Conservation (phyloP, 2,329 filamentous ascomycete species). For the Microcyclospora pomicola region DNA sequence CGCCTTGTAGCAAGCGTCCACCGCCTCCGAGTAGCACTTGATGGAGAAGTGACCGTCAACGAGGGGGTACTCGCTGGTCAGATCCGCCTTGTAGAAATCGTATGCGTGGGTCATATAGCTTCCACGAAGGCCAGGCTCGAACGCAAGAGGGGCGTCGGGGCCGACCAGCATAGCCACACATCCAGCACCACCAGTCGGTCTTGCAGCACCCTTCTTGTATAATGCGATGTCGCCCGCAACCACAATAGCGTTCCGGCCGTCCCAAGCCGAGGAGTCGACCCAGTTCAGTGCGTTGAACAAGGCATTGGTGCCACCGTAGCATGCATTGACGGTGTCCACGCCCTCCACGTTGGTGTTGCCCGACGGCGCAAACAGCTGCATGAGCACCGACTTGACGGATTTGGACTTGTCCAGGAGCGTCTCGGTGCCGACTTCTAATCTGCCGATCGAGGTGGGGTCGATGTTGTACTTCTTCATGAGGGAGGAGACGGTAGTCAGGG, state of each 20-base stretch:
- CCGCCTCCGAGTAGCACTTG: conserved; percentile 39
- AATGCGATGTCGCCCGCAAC: conserved; percentile 41
- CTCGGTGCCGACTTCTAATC: conserved; percentile 41
- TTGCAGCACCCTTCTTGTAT: conserved; percentile 41
- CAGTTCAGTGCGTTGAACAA: conserved; percentile 42
- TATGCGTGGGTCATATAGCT: conserved; percentile 39
- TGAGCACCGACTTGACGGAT: conserved; percentile 40
- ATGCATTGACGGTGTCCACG: conserved; percentile 40
- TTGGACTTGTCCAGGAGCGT: conserved; percentile 43
- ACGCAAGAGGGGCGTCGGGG: conserved; percentile 36
- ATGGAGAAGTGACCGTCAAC: conserved; percentile 41
- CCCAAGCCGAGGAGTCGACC: conserved; percentile 41
- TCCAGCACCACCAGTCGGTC: conserved; percentile 39
- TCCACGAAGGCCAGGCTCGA: conserved; percentile 37
- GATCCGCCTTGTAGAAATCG: conserved; percentile 43
- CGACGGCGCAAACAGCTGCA: conserved; percentile 38
- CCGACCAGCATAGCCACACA: conserved; percentile 41
- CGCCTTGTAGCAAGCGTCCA: conserved; percentile 40
- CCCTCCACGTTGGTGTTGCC: conserved; percentile 42
- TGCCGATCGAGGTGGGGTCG: conserved; percentile 37
- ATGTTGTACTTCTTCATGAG: conserved; percentile 40
- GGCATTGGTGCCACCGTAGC: conserved; percentile 42
- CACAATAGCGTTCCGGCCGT: conserved; percentile 38
- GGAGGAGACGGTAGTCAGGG: conserved; percentile 38
- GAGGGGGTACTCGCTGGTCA: conserved; percentile 40